Base-by-base conservation (phyloP, 2,329 filamentous ascomycete species). In the Ciborinia camelliae region DNA sequence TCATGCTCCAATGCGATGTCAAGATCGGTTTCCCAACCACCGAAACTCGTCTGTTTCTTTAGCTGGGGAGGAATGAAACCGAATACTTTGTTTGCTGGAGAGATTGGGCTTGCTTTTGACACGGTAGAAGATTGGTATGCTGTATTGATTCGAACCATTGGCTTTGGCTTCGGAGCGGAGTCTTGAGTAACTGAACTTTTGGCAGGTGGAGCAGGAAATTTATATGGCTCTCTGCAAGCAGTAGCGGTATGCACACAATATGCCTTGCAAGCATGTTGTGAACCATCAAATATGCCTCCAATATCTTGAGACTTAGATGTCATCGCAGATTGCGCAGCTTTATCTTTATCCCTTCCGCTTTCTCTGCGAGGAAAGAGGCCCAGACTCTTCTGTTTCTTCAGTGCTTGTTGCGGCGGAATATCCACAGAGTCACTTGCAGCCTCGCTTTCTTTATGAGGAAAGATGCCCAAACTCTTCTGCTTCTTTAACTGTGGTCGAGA, bases 381-480 rank as follows among this genome's bases (percentile, higher is more conserved):
- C 45, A 60, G n/a, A 28, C 57, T 60, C 32, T 60, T 47, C 35
- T 60, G 57, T 35, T 60, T 48, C 32, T 50, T 60, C n/a, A 60
- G 23, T 23, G 18, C 8, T 45, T 39, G 28, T 45, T 15, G 28
- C 1, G 30, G 10, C 7, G 39, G 39, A 58, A 32, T 20, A 45
- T 45, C 28, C 20, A 28, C 30, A 0, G 15, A 7, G 45, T 50
- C 8, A n/a, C 37, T 37, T 28, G 12, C 12, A 8, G 39, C 10
- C 5, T 23, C 15, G 15, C 14, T n/a, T 20, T 30, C 32, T 60
- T 14, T 20, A 28, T 18, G 30, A 50, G 30, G 30, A 20, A 60
- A 50, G 1, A 60, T 8, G 0, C 57, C 57, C 30, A 60, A 4
- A 50, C 43, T 60, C 2, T 60, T 47, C 23, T 60, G 57, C 18